Evolutionary conservation across 2,329 filamentous ascomycete genomes (phyloP).

Genomic region (Fusarium verticillioides): DNA sequence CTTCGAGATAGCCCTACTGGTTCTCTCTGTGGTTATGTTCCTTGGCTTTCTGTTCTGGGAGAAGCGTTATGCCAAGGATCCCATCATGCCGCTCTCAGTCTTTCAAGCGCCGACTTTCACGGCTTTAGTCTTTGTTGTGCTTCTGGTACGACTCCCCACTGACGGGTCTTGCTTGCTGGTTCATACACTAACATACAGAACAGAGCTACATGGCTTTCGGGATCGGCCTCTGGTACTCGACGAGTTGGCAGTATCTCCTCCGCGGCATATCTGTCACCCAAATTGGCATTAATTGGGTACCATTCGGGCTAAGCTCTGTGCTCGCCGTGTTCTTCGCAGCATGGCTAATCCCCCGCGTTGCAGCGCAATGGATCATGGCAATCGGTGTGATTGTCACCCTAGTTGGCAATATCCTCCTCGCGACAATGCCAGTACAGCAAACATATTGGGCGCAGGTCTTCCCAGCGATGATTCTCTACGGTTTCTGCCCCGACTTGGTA

Average conservation of each 20-base stretch:
- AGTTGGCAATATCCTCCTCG: conserved; percentile 34
- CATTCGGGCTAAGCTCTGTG: conserved; percentile 7
- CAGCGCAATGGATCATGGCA: conserved; percentile 60
- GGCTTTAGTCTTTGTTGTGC: conserved; percentile 55
- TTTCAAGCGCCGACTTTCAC: conserved; percentile 58
- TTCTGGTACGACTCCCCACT: conserved; percentile 40
- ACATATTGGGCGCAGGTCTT: conserved; percentile 56
- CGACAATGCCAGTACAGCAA: conserved; percentile 58
- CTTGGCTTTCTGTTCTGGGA: conserved; percentile 56
- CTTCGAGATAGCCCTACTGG: conserved; percentile 54
- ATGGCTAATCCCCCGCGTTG: conserved; percentile 58
- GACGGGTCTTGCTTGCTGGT: rapidly evolving
- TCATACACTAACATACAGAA: no score
- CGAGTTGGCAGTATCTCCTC: conserved; percentile 57
- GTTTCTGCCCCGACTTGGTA: conserved; percentile 60
- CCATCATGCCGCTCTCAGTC: conserved; percentile 59
- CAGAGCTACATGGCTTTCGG: conserved; percentile 59
- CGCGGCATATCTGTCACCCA: conserved; percentile 51
- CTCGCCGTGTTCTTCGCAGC: conserved; percentile 41
- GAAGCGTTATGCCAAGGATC: conserved; percentile 49
- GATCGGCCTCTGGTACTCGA: conserved; percentile 60
- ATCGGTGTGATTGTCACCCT: conserved; percentile 49
- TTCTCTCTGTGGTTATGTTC: conserved; percentile 49
- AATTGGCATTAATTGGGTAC: not conserved
- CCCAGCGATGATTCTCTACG: conserved; percentile 48